Percentiles rank a stretch among this genome's conserved stretches.
These are phyloP conservation scores for Colletotrichum lini DNA, from an alignment of 2,329 filamentous ascomycete species.

Conservation along the genomic window DNA sequence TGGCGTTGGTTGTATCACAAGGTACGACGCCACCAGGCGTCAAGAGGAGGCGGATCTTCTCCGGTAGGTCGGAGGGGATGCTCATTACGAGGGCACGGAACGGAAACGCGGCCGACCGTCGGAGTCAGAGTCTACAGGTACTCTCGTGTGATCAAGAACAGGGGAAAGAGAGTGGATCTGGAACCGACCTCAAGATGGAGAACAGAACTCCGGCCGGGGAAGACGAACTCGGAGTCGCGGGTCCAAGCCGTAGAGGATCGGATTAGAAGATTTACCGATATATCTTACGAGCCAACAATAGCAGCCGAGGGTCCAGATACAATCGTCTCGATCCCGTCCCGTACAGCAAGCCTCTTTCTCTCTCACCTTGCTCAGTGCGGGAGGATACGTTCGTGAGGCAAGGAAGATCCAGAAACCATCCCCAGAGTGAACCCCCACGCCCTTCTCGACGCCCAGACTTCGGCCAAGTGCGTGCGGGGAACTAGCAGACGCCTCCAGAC, in stretches of 20 bases:
- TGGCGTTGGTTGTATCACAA: not conserved
- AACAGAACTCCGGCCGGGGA: not conserved
- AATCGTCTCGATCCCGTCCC: not conserved
- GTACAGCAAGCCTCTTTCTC: not conserved
- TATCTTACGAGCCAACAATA: not conserved
- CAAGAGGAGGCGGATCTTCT: not conserved
- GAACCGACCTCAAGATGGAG: not conserved
- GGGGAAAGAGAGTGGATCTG: no score
- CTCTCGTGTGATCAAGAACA: not conserved
- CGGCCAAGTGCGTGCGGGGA: not conserved
- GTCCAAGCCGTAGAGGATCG: not conserved
- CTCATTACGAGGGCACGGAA: not conserved
- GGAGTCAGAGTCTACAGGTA: no score
- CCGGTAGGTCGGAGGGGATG: not conserved
- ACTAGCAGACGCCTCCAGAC: not conserved
- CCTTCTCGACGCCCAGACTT: not conserved
- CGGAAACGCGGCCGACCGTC: not conserved
- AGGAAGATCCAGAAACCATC: not conserved
- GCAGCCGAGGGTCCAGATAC: no score
- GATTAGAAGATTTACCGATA: not conserved
- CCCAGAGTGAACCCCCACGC: constrained; percentile 15
- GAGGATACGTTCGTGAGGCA: not conserved
- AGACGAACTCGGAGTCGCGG: constrained; percentile 7
- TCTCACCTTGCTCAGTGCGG: not conserved
- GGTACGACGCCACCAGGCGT: constrained; percentile 2